A percentile compares a stretch with the other conserved stretches of the same genome.
These are phyloP conservation scores for Ceriops zippeliana DNA, from an alignment of 345 rosid species.

Conservation along the genomic window DNA sequence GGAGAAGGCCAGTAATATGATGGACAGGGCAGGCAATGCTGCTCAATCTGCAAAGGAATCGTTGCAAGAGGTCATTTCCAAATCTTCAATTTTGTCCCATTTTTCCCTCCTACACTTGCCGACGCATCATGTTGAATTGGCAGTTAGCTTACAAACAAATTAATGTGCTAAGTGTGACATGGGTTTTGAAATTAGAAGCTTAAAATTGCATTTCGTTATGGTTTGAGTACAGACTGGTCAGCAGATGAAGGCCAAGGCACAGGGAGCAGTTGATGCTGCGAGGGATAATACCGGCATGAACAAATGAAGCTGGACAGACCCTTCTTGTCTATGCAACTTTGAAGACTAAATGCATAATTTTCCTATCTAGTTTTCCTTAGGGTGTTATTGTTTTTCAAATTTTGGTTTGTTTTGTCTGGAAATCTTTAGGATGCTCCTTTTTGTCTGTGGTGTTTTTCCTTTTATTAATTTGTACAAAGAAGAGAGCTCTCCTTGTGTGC, in stretches of 20 bases:
- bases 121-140: too few relatives aligned
- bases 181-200: too few relatives aligned
- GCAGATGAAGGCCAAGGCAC: constrained; percentile 53
- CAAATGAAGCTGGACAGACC: constrained; percentile 9
- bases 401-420: neutral
- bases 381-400: neutral
- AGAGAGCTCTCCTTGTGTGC: constrained; percentile 11
- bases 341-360: too few relatives aligned
- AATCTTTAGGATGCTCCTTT: neutral
- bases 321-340: neutral
- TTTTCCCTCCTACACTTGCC: neutral
- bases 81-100: neutral
- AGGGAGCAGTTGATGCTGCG: constrained; percentile 58
- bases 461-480: constrained; percentile 4
- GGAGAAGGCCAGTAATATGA: constrained; percentile 57
- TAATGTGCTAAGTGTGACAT: neutral
- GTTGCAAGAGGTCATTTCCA: constrained; percentile 36
- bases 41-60: constrained; percentile 69
- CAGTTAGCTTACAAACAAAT: neutral
- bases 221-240: constrained; percentile 44
- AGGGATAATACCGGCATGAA: constrained; percentile 46
- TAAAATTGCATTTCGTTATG: neutral
- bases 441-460: neutral
- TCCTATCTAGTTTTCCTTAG: too few relatives aligned
- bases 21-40: constrained; percentile 52